Conservation (phyloP, 352 stramenopile species). For the Phytopythium mirpurense region DNA sequence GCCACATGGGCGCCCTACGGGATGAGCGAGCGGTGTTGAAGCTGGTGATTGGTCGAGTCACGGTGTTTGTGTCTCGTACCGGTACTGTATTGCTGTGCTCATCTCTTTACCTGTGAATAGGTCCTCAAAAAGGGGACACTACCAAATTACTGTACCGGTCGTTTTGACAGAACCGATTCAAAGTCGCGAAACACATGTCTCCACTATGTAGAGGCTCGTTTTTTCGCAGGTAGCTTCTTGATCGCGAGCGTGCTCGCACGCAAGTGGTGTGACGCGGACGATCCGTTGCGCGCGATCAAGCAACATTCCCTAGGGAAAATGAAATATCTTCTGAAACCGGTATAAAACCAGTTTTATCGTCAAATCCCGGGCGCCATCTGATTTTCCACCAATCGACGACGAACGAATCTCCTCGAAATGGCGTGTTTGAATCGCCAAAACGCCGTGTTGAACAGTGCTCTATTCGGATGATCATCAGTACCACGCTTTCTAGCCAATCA, state of each 20-base stretch:
- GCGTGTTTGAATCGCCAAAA: slow-evolving; percentile 5
- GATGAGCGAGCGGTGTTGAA: too few relatives aligned
- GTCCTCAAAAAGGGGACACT: too few relatives aligned
- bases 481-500: slow-evolving; percentile 21
- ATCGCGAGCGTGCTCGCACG: neutral
- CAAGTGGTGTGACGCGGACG: slow-evolving; percentile 3
- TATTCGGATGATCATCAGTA: slow-evolving; percentile 8
- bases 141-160: too few relatives aligned
- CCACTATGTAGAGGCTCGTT: neutral
- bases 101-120: too few relatives aligned
- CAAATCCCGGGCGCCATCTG: slow-evolving; percentile 5
- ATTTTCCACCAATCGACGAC: slow-evolving; percentile 6
- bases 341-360: neutral
- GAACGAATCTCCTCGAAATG: slow-evolving; percentile 4
- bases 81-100: too few relatives aligned
- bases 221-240: neutral
- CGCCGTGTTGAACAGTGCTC: slow-evolving; percentile 9
- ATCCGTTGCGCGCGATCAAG: neutral
- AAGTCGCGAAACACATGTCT: too few relatives aligned
- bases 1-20: too few relatives aligned
- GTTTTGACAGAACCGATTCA: too few relatives aligned
- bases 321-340: neutral
- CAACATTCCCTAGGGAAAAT: neutral
- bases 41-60: too few relatives aligned
- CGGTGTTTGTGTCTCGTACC: too few relatives aligned